Base-by-base conservation (phyloP, 352 stramenopile species). In the Phytophthora megakarya region DNA sequence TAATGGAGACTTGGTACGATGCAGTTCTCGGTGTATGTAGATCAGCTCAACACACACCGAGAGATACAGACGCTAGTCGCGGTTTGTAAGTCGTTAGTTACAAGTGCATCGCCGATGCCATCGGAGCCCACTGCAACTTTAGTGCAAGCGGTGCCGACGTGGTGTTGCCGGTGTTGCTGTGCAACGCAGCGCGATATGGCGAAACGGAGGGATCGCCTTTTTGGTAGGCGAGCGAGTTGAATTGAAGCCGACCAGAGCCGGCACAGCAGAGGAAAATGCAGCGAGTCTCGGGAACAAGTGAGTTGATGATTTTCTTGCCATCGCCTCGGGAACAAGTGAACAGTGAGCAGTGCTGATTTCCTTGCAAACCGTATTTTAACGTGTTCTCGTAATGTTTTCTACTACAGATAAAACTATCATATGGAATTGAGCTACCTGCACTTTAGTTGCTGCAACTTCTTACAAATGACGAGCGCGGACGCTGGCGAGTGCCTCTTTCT, bases 401-500 rank as follows among this genome's bases (percentile, higher is more conserved):
- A n/a, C n/a, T n/a, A n/a, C n/a, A n/a, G n/a, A n/a, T n/a, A n/a
- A n/a, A n/a, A n/a, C n/a, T n/a, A n/a, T n/a, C n/a, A n/a, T n/a
- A n/a, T n/a, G n/a, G n/a, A n/a, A n/a, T n/a, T n/a, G n/a, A n/a
- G n/a, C n/a, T n/a, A n/a, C n/a, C n/a, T 35, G 30, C 30, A 35
- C 30, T 4, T 9, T 32, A n/a, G n/a, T 32, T 32, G 26, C 5
- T 32, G 26, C 26, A 11, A 15, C 8, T 35, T 22, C 35, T 39
- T 73, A 70, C 32, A 74, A 19, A 33, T 74, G 50, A 39, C 61
- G 37, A 35, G 33, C 32, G 8, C 66, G 66, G 13, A 74, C 26
- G 26, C 33, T 49, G 7, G 43, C 39, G 10, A 74, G 30, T 8
- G 28, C 28, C 40, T 71, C 66, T 23, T 70, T 74, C 35, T 67